Base-by-base conservation (phyloP, 2,329 filamentous ascomycete genomes). In the Ascochyta koolunga region DNA sequence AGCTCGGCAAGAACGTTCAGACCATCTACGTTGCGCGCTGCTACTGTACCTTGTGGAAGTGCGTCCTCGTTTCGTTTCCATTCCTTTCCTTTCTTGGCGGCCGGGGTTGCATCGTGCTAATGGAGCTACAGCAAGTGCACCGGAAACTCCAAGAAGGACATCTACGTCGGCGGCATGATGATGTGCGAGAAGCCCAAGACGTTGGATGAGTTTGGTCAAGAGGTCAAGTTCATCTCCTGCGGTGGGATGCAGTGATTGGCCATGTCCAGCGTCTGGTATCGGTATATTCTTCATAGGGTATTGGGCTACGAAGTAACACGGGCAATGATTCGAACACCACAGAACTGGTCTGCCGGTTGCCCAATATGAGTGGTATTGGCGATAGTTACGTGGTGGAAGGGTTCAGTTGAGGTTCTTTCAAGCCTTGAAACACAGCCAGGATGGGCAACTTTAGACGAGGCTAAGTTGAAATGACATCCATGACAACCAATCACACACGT, bases 21-120 rank as follows among this genome's bases (percentile, higher is more conserved):
- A 41, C 39, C 15, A 50, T 57, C 32, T 57, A 57, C 18, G 54
- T 57, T 2, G 29, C 27, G n/a, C 38, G 48, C 18, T 57, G 54
- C 54, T 57, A 46, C 25, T 57, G 49, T 19, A 53, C 54, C 22
- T 24, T 57, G 10, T 57, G 54, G 54, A 42, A 24, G 49, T 53
- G 32, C 8, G 22, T 24, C 22, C 22, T 24, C 5, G 5, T 24
- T 47, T 40, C 3, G 2, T 9, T 9, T 27, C 2, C 24, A 15
- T 10, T 19, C 29, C 29, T n/a, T 13, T 1, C 2, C 3, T 13
- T 13, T 32, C 11, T 2, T 32, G 7, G 27, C 4, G 9, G 27
- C 5, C 4, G 19, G 15, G 7, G 7, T 24, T 8, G 5, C 8
- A 25, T n/a, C n/a, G n/a, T n/a, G 43, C 48, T 56, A 7, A 56